phyloP scores from a whole-genome alignment of 352 stramenopile species.

The Vaucheria bursata region DNA sequence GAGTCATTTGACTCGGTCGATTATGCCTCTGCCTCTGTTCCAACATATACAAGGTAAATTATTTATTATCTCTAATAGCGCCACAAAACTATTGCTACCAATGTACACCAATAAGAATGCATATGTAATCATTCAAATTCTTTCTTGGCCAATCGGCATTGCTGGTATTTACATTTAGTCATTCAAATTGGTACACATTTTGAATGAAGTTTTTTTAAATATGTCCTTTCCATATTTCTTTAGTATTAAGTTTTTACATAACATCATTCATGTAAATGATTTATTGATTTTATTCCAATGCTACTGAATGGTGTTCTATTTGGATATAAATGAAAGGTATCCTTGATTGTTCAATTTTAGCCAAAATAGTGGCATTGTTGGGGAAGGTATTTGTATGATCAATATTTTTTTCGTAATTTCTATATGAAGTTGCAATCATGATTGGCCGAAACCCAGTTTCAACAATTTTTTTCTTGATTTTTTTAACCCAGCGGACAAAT shows the following conservation, averaged over 20 bases:
- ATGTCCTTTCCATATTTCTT: not conserved
- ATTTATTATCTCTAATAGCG: not conserved
- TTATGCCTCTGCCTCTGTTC: slow-evolving; percentile 98
- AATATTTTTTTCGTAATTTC: not conserved
- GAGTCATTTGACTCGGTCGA: slow-evolving; percentile 83
- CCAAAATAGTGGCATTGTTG: not conserved
- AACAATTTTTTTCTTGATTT: not conserved
- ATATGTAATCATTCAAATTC: not conserved
- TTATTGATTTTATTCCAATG: too few species aligned
- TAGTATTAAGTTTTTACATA: too few species aligned
- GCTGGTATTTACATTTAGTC: not conserved
- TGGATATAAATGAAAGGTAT: not conserved
- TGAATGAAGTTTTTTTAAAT: not conserved
- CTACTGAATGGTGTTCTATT: not conserved
- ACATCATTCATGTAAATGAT: too few species aligned
- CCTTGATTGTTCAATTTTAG: not conserved
- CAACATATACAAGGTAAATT: slow-evolving; percentile 83
- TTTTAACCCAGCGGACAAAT: slow-evolving; percentile 74
- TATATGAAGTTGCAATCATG: not conserved
- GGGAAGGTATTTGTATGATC: not conserved
- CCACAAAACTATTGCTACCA: not conserved
- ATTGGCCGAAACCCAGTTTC: not conserved
- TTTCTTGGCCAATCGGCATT: not conserved
- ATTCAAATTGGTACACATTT: not conserved
- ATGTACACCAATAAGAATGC: not conserved